phyloP scores from a whole-genome alignment of 1,284 basidiomycete genomes.

The Irpex rosettiformis region DNA sequence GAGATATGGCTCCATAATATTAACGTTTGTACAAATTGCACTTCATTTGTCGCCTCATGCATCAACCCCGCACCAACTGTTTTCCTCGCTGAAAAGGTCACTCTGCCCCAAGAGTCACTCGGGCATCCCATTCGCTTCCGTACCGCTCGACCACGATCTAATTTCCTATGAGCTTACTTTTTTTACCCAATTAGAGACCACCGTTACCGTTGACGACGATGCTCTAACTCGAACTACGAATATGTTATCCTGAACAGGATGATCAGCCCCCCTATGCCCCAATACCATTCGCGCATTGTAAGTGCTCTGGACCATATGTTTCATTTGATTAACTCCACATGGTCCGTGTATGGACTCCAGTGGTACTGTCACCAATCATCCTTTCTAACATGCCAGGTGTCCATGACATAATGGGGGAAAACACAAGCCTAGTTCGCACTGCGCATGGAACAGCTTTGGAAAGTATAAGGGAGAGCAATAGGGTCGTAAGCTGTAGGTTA shows the following conservation, averaged over 20 bases:
- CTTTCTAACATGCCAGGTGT: not conserved
- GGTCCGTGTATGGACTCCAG: not conserved
- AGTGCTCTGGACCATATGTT: not conserved
- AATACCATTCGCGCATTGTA: not conserved
- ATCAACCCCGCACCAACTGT: not conserved
- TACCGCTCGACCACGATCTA: not conserved
- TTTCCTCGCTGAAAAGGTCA: not conserved
- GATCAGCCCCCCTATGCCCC: not conserved
- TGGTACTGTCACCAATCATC: not conserved
- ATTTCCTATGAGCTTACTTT: not conserved
- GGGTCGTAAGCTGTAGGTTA: not conserved
- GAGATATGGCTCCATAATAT: not conserved
- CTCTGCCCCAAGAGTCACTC: not conserved
- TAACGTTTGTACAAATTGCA: not conserved
- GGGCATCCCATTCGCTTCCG: not conserved
- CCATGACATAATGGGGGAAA: not conserved
- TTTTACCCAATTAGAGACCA: not conserved
- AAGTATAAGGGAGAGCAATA: not conserved
- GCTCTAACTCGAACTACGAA: not conserved
- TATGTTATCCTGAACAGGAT: not conserved
- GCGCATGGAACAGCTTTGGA: not conserved
- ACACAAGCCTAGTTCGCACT: not conserved
- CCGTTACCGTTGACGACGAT: not conserved
- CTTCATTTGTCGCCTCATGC: slow-evolving; percentile 5
- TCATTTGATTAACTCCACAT: not conserved